Evolutionary conservation across 495 filamentous ascomycete species (phyloP).

Genomic region (Aspergillus conjunctus): DNA sequence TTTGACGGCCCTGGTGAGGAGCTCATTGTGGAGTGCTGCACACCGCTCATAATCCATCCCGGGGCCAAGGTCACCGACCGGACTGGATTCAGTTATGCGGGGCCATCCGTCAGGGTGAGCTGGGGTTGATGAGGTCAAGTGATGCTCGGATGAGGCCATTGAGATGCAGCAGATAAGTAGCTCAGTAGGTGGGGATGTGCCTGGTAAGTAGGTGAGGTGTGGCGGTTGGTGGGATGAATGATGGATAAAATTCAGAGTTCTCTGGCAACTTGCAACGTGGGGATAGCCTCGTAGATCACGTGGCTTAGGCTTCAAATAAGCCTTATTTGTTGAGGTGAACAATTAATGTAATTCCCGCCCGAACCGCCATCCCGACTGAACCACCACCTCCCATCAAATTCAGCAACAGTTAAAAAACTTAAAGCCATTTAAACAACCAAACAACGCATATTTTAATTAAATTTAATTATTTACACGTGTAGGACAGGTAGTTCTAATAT

Average conservation of each 20-base stretch:
- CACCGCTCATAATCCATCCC: slow-evolving; percentile 25
- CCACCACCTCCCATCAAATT: too few relatives aligned
- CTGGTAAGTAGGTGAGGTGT: slow-evolving; percentile 6
- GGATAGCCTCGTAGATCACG: slow-evolving; percentile 6
- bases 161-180: slow-evolving; percentile 13
- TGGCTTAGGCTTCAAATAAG: too few relatives aligned
- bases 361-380: too few relatives aligned
- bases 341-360: too few relatives aligned
- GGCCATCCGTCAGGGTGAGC: slow-evolving; percentile 14
- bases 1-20: slow-evolving; percentile 13
- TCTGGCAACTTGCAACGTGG: slow-evolving; percentile 9
- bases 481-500: too few relatives aligned
- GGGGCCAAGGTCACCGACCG: slow-evolving; percentile 17
- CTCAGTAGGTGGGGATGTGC: slow-evolving; percentile 3
- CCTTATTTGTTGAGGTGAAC: too few relatives aligned
- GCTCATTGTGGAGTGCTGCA: slow-evolving; percentile 20
- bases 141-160: slow-evolving; percentile 12
- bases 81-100: slow-evolving; percentile 21
- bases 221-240: neutral
- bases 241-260: slow-evolving; percentile 8
- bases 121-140: slow-evolving; percentile 15
- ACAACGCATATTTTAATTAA: too few relatives aligned
- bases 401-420: too few relatives aligned
- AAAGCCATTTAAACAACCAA: too few relatives aligned
- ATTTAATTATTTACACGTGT: too few relatives aligned